Evolutionary conservation across 140 eudicot genomes (phyloP), one percentile per base, ranked within the genome.

Genomic region (Senecio squalidus): DNA sequence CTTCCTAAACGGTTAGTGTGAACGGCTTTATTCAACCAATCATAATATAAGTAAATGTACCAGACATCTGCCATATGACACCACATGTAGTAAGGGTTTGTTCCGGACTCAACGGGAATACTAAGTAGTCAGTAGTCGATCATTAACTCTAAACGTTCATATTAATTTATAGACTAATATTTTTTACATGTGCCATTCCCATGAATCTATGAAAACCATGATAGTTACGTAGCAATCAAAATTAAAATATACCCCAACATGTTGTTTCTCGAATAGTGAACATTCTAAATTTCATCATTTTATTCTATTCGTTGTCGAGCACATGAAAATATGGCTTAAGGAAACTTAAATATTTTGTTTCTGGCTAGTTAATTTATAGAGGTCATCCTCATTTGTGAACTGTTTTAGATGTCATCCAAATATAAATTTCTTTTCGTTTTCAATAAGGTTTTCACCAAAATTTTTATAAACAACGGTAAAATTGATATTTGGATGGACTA

Each of bases 71-170:
- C 18, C 64, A 40, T 53, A 34, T 22, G 67, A 46, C n/a, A n/a
- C 66, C 66, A 67, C 67, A 58, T 68, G 73, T 66, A 54, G 50
- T 15, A 9, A 48, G 45, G 43, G 73, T 31, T 56, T 67, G 41
- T 57, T 10, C 73, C 59, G 66, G 39, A 57, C 57, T 41, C 44
- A 30, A 43, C 51, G 45, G 48, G 38, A 63, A 23, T 49, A 67
- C 27, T 44, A 30, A 28, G 36, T 51, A 51, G 0, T 9, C 11
- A 60, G 7, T 24, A n/a, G 25, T 31, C 1, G 34, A 26, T 59
- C 14, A 57, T 43, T 30, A 21, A 57, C 59, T 57, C 38, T 23
- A 44, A 58, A 46, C 43, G 53, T 34, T 58, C 45, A 68, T 33
- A 39, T 68, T 34, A 7, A 49, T 13, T 5, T 36, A 26, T 53